Evolutionary conservation across 2,329 filamentous ascomycete genomes (phyloP).

Genomic region (Aspergillus ochraceoroseus): DNA sequence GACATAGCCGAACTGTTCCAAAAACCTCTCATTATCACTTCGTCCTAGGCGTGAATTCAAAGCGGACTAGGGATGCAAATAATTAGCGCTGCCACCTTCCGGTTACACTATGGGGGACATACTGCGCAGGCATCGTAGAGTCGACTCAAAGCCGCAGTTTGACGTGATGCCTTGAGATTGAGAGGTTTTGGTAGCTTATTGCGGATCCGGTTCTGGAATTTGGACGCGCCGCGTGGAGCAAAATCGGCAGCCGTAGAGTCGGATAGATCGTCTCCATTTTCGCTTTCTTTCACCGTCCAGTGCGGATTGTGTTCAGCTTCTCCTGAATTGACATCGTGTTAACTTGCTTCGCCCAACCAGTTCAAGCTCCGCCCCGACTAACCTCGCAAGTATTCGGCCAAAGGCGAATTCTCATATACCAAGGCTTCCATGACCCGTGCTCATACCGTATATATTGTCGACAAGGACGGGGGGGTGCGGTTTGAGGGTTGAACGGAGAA

Average conservation of each 20-base stretch:
- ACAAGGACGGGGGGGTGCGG: slow-evolving; percentile 3
- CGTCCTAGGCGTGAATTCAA: slow-evolving; percentile 55
- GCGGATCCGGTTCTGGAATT: slow-evolving; percentile 47
- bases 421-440: slow-evolving; percentile 70
- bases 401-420: slow-evolving; percentile 77
- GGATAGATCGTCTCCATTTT: slow-evolving; percentile 29
- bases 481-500: background rate
- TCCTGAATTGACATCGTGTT: slow-evolving; percentile 32
- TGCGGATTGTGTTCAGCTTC: slow-evolving; percentile 44
- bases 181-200: slow-evolving; percentile 49
- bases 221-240: slow-evolving; percentile 49
- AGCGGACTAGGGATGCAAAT: slow-evolving; percentile 24
- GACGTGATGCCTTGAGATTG: slow-evolving; percentile 32
- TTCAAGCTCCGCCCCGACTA: slow-evolving; percentile 26
- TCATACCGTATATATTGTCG: slow-evolving; percentile 29
- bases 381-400: slow-evolving; percentile 90
- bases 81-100: background rate
- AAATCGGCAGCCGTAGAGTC: slow-evolving; percentile 39
- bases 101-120: slow-evolving; percentile 19
- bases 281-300: slow-evolving; percentile 34
- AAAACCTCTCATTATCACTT: slow-evolving; percentile 75
- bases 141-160: slow-evolving; percentile 33
- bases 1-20: slow-evolving; percentile 89
- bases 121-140: slow-evolving; percentile 49
- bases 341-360: background rate